phyloP scores from a whole-genome alignment of 1,284 basidiomycete species.

The Tilletiaria anomala region DNA sequence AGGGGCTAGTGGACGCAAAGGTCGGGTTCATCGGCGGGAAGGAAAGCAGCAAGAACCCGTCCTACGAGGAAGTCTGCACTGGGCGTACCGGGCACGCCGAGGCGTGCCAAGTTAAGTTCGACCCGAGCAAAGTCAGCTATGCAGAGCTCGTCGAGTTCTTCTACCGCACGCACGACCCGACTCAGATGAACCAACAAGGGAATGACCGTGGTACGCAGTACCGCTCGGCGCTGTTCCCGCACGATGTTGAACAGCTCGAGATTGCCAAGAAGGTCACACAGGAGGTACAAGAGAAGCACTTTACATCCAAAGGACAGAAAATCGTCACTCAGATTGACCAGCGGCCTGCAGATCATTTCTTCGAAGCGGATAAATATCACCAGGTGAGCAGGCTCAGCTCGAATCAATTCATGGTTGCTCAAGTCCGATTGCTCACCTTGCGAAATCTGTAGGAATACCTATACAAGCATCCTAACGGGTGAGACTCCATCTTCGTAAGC shows the following conservation, averaged over 20 bases:
- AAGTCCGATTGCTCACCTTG: no score
- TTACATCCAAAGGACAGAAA: slow-evolving; percentile 50
- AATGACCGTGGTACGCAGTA: slow-evolving; percentile 50
- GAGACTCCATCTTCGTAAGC: no score
- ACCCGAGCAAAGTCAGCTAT: slow-evolving; percentile 60
- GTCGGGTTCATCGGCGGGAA: slow-evolving; percentile 34
- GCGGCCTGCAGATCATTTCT: slow-evolving; percentile 3
- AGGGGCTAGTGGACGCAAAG: slow-evolving; percentile 26
- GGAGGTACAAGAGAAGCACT: slow-evolving; percentile 69
- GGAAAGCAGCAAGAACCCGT: slow-evolving; percentile 34
- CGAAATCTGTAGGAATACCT: no score
- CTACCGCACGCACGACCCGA: slow-evolving; percentile 77
- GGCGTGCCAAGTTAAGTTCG: slow-evolving; percentile 69
- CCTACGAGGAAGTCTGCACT: slow-evolving; percentile 55
- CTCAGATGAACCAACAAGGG: slow-evolving; percentile 45
- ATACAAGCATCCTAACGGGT: neutral
- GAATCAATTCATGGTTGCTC: no score
- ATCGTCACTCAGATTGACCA: slow-evolving; percentile 53
- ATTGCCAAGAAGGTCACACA: slow-evolving; percentile 65
- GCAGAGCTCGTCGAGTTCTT: slow-evolving; percentile 56
- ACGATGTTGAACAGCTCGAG: slow-evolving; percentile 58
- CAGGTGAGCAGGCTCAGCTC: no score
- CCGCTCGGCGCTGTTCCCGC: slow-evolving; percentile 78
- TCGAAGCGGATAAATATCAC: slow-evolving; percentile 34
- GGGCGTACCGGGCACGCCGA: slow-evolving; percentile 81